phyloP scores from a whole-genome alignment of 2,329 filamentous ascomycete genomes.

The Monosporascus sp. region DNA sequence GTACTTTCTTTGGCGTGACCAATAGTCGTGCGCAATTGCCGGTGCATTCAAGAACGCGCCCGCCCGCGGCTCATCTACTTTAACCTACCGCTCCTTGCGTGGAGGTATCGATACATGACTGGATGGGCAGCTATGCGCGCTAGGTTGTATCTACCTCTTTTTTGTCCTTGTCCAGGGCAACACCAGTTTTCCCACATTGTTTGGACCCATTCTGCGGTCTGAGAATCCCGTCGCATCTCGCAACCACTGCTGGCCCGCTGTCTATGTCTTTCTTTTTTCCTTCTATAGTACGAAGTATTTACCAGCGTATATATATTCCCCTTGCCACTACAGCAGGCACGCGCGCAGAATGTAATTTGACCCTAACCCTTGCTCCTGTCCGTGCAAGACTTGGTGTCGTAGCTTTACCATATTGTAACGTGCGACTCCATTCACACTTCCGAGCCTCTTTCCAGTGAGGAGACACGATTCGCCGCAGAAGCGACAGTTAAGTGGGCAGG shows the following conservation, averaged over 20 bases:
- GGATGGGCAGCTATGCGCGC: constrained; percentile 32
- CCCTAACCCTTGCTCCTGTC: not conserved
- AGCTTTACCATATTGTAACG: too few relatives aligned
- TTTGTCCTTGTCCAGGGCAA: constrained; percentile 11
- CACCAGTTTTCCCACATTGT: constrained; percentile 21
- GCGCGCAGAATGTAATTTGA: too few relatives aligned
- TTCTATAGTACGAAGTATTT: not conserved
- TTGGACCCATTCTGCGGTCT: constrained; percentile 14
- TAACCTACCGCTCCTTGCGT: constrained; percentile 1
- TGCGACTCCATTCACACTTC: constrained; percentile 11
- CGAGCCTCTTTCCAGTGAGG: constrained; percentile 3
- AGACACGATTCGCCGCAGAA: too few relatives aligned
- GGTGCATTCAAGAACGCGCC: constrained; percentile 1
- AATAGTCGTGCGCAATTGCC: too few relatives aligned
- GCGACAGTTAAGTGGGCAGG: not conserved
- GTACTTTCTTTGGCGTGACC: too few relatives aligned
- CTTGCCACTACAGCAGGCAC: too few relatives aligned
- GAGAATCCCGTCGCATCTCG: constrained; percentile 6
- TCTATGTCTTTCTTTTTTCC: not conserved
- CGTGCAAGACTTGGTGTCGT: not conserved
- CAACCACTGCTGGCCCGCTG: not conserved
- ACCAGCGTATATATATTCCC: too few relatives aligned
- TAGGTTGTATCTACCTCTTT: constrained; percentile 19
- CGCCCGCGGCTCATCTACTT: not conserved
- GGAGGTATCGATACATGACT: constrained; percentile 28